A percentile compares a stretch with the other conserved stretches of the same genome.
Conservation (phyloP, 1,284 basidiomycete species). For the Pascua sp. region DNA sequence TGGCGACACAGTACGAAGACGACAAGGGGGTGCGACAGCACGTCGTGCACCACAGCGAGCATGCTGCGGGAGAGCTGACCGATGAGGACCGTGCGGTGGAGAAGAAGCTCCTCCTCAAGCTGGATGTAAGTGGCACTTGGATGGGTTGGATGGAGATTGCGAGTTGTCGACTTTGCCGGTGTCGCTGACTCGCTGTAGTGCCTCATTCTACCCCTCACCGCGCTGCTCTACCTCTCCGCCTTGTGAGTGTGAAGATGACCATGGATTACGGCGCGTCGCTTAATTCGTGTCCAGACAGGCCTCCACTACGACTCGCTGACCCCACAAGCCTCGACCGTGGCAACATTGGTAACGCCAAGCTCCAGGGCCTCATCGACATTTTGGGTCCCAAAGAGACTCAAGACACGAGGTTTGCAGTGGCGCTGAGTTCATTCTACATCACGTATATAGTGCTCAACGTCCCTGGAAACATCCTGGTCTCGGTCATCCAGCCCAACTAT, state of each 20-base stretch:
- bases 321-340: slow-evolving; percentile 20
- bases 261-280: too few relatives aligned
- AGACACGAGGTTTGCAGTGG: slow-evolving; percentile 37
- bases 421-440: slow-evolving; percentile 32
- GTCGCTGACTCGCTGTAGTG: background rate
- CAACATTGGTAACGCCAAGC: slow-evolving; percentile 31
- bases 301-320: background rate
- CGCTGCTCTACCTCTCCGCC: slow-evolving; percentile 11
- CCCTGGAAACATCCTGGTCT: slow-evolving; percentile 41
- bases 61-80: too few relatives aligned
- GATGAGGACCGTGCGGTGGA: too few relatives aligned
- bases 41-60: too few relatives aligned
- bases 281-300: too few relatives aligned
- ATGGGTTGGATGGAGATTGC: too few relatives aligned
- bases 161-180: too few relatives aligned
- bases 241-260: background rate
- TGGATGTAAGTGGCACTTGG: too few relatives aligned
- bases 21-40: too few relatives aligned
- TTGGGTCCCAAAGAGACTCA: slow-evolving; percentile 20
- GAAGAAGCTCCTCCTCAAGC: too few relatives aligned
- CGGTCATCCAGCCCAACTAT: slow-evolving; percentile 13
- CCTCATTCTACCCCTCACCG: slow-evolving; percentile 11
- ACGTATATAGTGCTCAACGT: slow-evolving; percentile 35
- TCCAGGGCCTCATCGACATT: slow-evolving; percentile 31
- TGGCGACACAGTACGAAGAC: too few relatives aligned